Evolutionary conservation across 352 stramenopile genomes (phyloP).

Genomic region (Phytophthora tentaculata): DNA sequence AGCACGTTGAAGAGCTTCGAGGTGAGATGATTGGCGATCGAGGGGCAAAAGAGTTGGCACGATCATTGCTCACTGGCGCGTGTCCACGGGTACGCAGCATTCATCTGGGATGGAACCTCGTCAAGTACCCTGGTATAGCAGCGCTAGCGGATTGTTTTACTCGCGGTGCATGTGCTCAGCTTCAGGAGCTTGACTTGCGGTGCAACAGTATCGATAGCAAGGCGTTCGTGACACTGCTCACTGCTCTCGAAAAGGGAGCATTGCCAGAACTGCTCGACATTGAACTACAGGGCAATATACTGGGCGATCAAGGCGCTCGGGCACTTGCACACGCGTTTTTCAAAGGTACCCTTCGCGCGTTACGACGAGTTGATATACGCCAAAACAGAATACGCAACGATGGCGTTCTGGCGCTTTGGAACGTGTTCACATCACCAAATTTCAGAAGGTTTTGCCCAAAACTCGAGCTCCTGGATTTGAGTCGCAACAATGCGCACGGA

Average conservation of each 20-base stretch:
- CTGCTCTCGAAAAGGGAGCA: constrained; percentile 51
- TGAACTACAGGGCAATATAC: constrained; percentile 58
- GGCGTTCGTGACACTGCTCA: constrained; percentile 44
- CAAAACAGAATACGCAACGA: constrained; percentile 75
- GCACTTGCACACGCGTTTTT: constrained; percentile 64
- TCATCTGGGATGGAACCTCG: constrained; percentile 69
- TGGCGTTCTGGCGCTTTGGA: constrained; percentile 66
- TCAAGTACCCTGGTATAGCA: constrained; percentile 61
- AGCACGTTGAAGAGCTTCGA: constrained; percentile 65
- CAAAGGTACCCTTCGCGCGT: constrained; percentile 45
- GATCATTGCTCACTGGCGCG: constrained; percentile 67
- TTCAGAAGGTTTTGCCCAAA: constrained; percentile 62
- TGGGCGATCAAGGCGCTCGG: constrained; percentile 67
- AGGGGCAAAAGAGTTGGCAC: constrained; percentile 61
- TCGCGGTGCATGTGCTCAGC: constrained; percentile 56
- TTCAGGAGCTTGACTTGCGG: constrained; percentile 66
- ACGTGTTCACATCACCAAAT: constrained; percentile 65
- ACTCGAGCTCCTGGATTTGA: constrained; percentile 67
- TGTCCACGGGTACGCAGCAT: constrained; percentile 67
- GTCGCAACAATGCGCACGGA: constrained; percentile 61
- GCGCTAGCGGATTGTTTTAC: constrained; percentile 62
- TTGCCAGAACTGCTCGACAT: constrained; percentile 62
- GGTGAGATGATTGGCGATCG: constrained; percentile 64
- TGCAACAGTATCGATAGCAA: constrained; percentile 68
- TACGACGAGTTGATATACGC: constrained; percentile 60